These are phyloP conservation scores for Boletus nobilissimus DNA, from an alignment of 1,284 basidiomycete genomes.

Conservation along the genomic window DNA sequence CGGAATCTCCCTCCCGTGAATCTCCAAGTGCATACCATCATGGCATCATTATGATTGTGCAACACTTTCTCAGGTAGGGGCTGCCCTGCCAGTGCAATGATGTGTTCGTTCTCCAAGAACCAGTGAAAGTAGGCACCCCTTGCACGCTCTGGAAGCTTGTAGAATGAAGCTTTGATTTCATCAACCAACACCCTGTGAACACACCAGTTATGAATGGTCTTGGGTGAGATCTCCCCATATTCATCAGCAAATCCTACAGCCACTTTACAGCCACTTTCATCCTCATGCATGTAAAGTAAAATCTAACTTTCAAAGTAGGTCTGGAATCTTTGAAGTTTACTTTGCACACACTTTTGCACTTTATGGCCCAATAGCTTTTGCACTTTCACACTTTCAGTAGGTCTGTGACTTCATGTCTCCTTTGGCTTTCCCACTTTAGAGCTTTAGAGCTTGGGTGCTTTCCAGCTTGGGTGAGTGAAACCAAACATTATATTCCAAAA, in stretches of 20 bases:
- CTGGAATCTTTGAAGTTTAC: neutral
- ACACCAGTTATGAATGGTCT: neutral
- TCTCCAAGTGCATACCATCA: neutral
- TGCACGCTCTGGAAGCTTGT: neutral
- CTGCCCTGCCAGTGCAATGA: neutral
- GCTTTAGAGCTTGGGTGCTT: no score
- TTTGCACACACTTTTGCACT: neutral
- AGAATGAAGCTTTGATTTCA: constrained; percentile 4
- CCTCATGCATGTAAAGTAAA: neutral
- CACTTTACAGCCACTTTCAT: neutral
- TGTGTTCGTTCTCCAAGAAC: constrained; percentile 8
- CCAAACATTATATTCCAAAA: no score
- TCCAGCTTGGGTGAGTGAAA: no score
- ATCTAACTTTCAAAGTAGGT: neutral
- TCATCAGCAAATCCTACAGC: neutral
- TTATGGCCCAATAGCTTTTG: neutral
- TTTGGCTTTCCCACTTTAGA: neutral
- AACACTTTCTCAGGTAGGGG: neutral
- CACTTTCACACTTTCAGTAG: neutral
- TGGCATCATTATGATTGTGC: neutral
- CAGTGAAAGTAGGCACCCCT: neutral
- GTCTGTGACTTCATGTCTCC: neutral
- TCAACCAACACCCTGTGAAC: neutral
- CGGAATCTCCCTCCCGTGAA: neutral
- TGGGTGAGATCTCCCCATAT: neutral